Percentiles rank a stretch among this genome's conserved stretches.
These are phyloP conservation scores for Botrytis medusae DNA, from an alignment of 2,329 filamentous ascomycete genomes.

Conservation along the genomic window DNA sequence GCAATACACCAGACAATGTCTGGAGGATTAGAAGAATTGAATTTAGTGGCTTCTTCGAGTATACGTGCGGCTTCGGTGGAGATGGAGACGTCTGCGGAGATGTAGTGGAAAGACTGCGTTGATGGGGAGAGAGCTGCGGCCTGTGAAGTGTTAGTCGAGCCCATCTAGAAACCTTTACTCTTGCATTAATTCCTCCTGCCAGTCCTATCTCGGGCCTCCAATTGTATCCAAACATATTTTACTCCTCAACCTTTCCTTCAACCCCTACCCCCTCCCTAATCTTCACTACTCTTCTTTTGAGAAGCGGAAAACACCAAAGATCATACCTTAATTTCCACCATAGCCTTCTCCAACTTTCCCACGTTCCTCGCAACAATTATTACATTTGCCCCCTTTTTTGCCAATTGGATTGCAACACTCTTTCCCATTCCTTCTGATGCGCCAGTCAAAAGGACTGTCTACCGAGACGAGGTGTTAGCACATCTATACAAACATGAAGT, in stretches of 20 bases:
- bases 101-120: constrained; percentile 77
- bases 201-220: neutral
- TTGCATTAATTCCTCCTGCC: neutral
- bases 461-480: constrained; percentile 24
- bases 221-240: neutral
- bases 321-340: constrained; percentile 63
- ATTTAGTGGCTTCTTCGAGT: constrained; percentile 68
- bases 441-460: constrained; percentile 89
- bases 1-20: constrained; percentile 93
- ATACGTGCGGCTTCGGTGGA: constrained; percentile 68
- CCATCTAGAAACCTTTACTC: neutral
- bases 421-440: constrained; percentile 92
- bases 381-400: constrained; percentile 81
- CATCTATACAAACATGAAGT: neutral
- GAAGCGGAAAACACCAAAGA: constrained; percentile 22
- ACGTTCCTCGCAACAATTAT: constrained; percentile 80
- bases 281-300: no score
- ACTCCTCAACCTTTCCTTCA: neutral
- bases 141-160: constrained; percentile 43
- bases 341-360: constrained; percentile 69
- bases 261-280: neutral
- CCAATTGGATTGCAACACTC: constrained; percentile 69
- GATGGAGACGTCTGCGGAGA: constrained; percentile 77
- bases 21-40: constrained; percentile 72
- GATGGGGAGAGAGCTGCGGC: constrained; percentile 62